Evolutionary conservation across 176 grass and related monocot species (phyloP).

Genomic region (Themeda triandra): DNA sequence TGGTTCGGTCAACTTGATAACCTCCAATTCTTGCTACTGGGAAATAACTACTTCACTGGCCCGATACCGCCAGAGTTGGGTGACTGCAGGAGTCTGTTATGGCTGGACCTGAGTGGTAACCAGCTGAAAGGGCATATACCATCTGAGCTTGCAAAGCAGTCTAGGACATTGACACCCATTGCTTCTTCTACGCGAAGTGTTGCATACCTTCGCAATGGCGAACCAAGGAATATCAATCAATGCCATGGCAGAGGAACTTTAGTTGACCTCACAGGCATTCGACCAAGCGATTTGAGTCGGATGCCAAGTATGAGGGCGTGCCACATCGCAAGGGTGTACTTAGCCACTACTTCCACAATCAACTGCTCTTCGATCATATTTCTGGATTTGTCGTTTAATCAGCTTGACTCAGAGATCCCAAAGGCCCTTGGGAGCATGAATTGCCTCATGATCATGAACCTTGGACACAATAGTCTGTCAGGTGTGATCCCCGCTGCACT

Average conservation of each 20-base stretch:
- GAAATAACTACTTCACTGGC: background rate
- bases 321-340: background rate
- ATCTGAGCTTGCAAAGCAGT: conserved; percentile 2
- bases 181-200: background rate
- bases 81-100: background rate
- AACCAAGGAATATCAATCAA: background rate
- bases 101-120: conserved; percentile 32
- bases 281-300: background rate
- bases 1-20: no score
- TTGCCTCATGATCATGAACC: background rate
- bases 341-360: no score
- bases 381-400: conserved; percentile 16
- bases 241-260: background rate
- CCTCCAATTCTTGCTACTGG: no score
- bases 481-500: background rate
- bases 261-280: background rate
- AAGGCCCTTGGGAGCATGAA: background rate
- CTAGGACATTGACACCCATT: background rate
- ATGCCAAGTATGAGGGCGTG: background rate
- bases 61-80: background rate
- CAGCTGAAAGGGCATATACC: conserved; percentile 28
- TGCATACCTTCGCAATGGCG: background rate
- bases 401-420: conserved; percentile 7
- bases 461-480: background rate
- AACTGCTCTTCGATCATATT: background rate